Evolutionary conservation across 2,329 filamentous ascomycete genomes (phyloP).

Genomic region (Ophiosphaerella herpotricha): DNA sequence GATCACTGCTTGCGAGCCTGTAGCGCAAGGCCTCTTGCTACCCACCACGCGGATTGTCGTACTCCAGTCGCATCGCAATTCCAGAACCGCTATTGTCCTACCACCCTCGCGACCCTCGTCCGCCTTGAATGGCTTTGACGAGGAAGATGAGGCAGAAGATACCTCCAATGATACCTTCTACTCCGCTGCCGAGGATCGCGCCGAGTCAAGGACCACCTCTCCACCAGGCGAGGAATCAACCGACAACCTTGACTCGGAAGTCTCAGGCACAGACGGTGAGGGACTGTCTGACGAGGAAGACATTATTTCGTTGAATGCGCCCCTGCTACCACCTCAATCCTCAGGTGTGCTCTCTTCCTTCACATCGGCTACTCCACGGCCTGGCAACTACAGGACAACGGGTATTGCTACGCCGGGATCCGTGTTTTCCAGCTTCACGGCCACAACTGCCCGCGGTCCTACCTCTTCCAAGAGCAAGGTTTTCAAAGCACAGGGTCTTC

Average conservation of each 20-base stretch:
- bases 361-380: constrained; percentile 80
- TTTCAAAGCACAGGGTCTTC: constrained; percentile 81
- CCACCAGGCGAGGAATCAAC: constrained; percentile 49
- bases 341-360: constrained; percentile 80
- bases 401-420: constrained; percentile 83
- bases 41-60: constrained; percentile 83
- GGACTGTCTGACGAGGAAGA: constrained; percentile 92
- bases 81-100: constrained; percentile 55
- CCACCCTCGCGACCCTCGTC: constrained; percentile 50
- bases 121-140: constrained; percentile 63
- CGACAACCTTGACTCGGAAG: constrained; percentile 59
- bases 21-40: constrained; percentile 81
- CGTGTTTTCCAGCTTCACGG: constrained; percentile 85
- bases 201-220: constrained; percentile 43
- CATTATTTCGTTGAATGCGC: constrained; percentile 86
- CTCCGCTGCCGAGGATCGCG: constrained; percentile 80
- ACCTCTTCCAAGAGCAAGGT: constrained; percentile 73
- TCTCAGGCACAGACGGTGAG: constrained; percentile 68
- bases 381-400: constrained; percentile 70
- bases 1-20: constrained; percentile 91
- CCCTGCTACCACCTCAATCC: constrained; percentile 75
- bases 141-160: constrained; percentile 79
- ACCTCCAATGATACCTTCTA: constrained; percentile 90
- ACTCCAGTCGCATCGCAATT: constrained; percentile 61
- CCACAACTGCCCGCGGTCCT: constrained; percentile 74